Conservation (phyloP, 2,329 filamentous ascomycete genomes). For the Ascochyta rabiei region DNA sequence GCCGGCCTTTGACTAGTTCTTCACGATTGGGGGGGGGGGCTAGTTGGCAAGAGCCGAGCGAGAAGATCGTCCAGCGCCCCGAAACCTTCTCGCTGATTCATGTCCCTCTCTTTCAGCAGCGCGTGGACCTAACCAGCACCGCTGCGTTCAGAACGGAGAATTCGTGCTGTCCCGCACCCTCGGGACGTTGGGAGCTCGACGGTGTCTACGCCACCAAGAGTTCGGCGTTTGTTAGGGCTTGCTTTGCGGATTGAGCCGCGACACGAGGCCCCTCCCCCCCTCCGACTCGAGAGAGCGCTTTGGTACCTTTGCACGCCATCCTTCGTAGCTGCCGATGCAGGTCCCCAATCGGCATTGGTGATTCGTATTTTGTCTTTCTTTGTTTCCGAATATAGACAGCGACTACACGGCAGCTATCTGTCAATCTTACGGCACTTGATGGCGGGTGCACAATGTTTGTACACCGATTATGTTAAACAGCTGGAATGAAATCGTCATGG, state of each 20-base stretch:
- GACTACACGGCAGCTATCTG: not conserved
- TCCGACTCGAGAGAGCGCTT: not conserved
- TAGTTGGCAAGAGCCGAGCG: not conserved
- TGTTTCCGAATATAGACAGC: not conserved
- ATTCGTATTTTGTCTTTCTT: not conserved
- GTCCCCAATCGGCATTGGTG: not conserved
- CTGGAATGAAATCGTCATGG: not conserved
- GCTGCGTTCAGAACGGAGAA: not conserved
- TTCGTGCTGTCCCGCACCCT: not conserved
- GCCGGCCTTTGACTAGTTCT: not conserved
- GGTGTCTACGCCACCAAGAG: not conserved
- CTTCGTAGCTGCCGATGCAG: constrained; percentile 1
- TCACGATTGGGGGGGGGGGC: not conserved
- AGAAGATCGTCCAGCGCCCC: not conserved
- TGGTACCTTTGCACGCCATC: not conserved
- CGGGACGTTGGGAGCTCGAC: not conserved
- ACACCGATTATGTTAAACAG: not conserved
- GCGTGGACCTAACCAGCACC: not conserved
- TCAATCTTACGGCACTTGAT: not conserved
- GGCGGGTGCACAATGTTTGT: not conserved
- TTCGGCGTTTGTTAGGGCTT: constrained; percentile 3
- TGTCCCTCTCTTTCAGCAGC: not conserved
- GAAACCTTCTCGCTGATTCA: constrained; percentile 1
- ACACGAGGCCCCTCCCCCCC: not conserved
- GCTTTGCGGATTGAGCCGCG: constrained; percentile 4